Base-by-base conservation (phyloP, 2,329 filamentous ascomycete genomes). In the Clathrospora elynae region DNA sequence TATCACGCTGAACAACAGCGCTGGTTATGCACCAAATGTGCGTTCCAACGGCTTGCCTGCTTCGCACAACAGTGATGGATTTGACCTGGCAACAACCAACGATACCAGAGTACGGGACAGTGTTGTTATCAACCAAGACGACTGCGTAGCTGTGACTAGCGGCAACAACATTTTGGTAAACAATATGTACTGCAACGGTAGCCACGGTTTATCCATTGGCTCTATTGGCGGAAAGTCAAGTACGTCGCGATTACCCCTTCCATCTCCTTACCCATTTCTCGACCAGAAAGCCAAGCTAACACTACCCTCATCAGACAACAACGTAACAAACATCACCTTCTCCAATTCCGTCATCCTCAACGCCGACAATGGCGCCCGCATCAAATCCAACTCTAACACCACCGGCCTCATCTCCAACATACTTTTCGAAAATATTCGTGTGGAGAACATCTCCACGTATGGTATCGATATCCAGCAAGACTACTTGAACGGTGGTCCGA, bases 151-250 rank as follows among this genome's bases (percentile, higher is more conserved):
- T 6, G 66, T 82, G 43, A 82, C 80, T 62, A 79, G 75, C 3
- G 78, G 79, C 33, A 73, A 70, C 17, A 51, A 59, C 29, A 58
- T 67, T 29, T 36, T 37, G 2, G 54, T 64, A 20, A 45, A 37
- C 11, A 70, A 70, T 35, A 70, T 71, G 28, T 62, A 71, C 16
- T 79, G 76, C 58, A 69, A 70, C 2, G 76, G 77, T 12, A 75
- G 76, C 12, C 78, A 80, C 54, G 80, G 79, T 28, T 67, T 84
- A 2, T 79, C 77, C 25, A 80, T 84, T 53, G 79, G 79, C 16
- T 79, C 75, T 2, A 75, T 83, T 3, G 79, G 79, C 20, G 50
- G 52, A 32, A 58, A 49, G 33, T 51, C 49, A 17, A 51, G 41
- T 53, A 42, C 8, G 49, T 32, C 19, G 4, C 4, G 12, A 12